phyloP scores from a whole-genome alignment of 225 moss, liverwort and hornwort genomes.

The Sphagnum tenellum region DNA sequence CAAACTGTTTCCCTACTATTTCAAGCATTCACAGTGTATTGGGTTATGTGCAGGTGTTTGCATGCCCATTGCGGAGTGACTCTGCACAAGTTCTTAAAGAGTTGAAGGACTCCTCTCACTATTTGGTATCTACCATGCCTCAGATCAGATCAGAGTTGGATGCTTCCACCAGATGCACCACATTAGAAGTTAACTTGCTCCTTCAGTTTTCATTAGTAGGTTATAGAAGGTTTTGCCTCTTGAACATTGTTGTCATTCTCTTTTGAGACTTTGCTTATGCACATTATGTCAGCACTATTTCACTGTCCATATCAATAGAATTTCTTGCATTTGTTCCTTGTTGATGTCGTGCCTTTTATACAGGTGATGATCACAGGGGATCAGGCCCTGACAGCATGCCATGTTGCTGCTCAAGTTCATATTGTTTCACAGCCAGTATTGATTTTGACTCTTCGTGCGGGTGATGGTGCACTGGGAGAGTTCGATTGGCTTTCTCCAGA shows the following conservation, averaged over 20 bases:
- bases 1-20: too few species aligned
- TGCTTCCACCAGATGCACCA: too few species aligned
- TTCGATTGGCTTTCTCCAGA: constrained; percentile 94
- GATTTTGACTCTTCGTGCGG: constrained; percentile 62
- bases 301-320: too few species aligned
- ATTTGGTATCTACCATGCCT: constrained; percentile 45
- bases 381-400: constrained; percentile 95
- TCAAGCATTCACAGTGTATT: too few species aligned
- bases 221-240: too few species aligned
- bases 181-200: too few species aligned
- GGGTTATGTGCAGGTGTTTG: constrained; percentile 59
- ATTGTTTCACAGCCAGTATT: constrained; percentile 71
- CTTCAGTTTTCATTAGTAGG: too few species aligned
- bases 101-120: constrained; percentile 79
- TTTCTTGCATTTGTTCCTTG: neutral
- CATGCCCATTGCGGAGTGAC: constrained; percentile 83
- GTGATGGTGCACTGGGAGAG: constrained; percentile 23
- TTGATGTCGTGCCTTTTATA: neutral
- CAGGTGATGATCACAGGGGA: constrained; percentile 99
- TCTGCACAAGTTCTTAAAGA: constrained; percentile 77
- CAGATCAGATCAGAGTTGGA: neutral
- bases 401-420: constrained; percentile 85
- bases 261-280: too few species aligned
- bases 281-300: too few species aligned
- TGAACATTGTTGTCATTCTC: too few species aligned